phyloP scores from a whole-genome alignment of 257 asterid species.

The Nicotiana obtusifolia region DNA sequence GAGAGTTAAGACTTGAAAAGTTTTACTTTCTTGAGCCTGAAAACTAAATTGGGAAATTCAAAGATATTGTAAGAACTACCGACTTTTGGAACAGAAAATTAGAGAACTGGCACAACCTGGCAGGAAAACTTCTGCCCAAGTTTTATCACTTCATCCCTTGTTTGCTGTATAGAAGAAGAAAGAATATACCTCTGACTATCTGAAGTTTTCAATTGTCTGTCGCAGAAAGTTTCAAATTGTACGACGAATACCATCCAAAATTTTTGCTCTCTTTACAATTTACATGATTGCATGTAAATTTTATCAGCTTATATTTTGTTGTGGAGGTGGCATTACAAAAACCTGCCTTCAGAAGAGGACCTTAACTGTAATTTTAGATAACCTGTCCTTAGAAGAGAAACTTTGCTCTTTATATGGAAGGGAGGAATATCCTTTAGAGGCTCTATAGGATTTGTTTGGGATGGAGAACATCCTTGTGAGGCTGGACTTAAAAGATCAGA shows the following conservation, averaged over 20 bases:
- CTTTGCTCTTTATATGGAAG: not conserved
- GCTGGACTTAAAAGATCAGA: not conserved
- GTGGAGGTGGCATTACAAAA: not conserved
- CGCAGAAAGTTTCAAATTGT: no score
- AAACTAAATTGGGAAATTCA: no score
- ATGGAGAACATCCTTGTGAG: not conserved
- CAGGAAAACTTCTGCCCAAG: not conserved
- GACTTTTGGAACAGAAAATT: not conserved
- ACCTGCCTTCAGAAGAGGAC: no score
- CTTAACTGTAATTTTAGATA: no score
- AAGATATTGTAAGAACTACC: no score
- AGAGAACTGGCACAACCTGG: not conserved
- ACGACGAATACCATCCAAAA: no score
- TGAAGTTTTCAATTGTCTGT: no score
- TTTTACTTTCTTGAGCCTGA: not conserved
- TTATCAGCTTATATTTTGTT: not conserved
- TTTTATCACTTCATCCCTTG: not conserved
- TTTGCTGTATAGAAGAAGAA: not conserved
- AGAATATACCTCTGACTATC: no score
- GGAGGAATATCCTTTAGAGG: not conserved
- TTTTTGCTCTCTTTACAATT: no score
- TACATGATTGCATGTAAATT: no score
- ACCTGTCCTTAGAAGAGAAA: not conserved
- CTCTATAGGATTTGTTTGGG: not conserved
- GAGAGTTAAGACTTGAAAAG: not conserved